Conservation (phyloP, 306 rosid species). For the Cicer chorassanicum region DNA sequence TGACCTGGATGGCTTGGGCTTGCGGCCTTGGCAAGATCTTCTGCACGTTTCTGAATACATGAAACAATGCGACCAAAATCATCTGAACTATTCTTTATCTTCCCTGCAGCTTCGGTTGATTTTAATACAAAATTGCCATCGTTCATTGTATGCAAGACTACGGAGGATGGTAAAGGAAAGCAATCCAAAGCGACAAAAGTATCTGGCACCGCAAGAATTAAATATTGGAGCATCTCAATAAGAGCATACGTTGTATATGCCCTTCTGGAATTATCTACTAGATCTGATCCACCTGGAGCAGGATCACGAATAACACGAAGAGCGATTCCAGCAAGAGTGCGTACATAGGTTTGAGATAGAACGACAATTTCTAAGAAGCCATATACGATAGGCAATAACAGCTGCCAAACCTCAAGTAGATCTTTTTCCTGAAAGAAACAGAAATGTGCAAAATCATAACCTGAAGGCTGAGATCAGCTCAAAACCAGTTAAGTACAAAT, state of each 20-base stretch:
- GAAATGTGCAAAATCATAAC: slow-evolving; percentile 41
- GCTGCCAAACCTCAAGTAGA: slow-evolving; percentile 78
- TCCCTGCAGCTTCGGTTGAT: slow-evolving; percentile 64
- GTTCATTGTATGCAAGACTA: slow-evolving; percentile 64
- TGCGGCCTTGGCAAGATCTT: slow-evolving; percentile 78
- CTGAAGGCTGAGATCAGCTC: slow-evolving; percentile 29
- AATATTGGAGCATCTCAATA: slow-evolving; percentile 89
- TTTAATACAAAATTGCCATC: slow-evolving; percentile 73
- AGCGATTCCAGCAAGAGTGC: slow-evolving; percentile 77
- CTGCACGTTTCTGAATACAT: slow-evolving; percentile 72
- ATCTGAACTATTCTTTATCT: slow-evolving; percentile 59
- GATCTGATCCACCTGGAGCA: slow-evolving; percentile 95
- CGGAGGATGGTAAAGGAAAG: slow-evolving; percentile 84
- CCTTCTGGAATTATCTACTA: slow-evolving; percentile 87
- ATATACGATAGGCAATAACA: slow-evolving; percentile 85
- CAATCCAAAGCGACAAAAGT: slow-evolving; percentile 94
- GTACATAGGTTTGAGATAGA: slow-evolving; percentile 86
- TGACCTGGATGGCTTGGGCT: slow-evolving; percentile 72
- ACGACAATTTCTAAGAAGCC: slow-evolving; percentile 85
- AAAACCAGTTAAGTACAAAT: slow-evolving; percentile 11
- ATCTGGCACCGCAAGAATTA: slow-evolving; percentile 81
- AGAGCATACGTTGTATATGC: slow-evolving; percentile 77
- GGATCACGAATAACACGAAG: slow-evolving; percentile 79
- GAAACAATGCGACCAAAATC: slow-evolving; percentile 74
- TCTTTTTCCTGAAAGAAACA: slow-evolving; percentile 77